Base-by-base conservation (phyloP, 805 yeast species). In the Suhomyces prunicola region DNA sequence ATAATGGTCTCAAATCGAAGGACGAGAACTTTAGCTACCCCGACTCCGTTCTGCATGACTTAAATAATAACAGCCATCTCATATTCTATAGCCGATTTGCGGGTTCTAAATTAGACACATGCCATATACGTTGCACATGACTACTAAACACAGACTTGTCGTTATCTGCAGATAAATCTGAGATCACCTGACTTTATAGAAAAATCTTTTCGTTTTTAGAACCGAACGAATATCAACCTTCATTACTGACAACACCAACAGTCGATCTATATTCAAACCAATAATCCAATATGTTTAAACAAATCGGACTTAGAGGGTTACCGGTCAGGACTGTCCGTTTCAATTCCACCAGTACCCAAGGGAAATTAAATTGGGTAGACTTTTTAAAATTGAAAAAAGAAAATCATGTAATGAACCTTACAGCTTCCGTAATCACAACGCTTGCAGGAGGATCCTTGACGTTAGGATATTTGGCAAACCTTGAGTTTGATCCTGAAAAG, bases 401-500 rank as follows among this genome's bases (percentile, higher is more conserved):
- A 59, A 89, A 89, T 66, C 85, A 94, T 58, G 72, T 82, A 47
- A 73, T 88, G 57, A 89, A 91, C 64, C 68, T 83, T 10, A 82
- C 77, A 1, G 79, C 92, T 1, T 88, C 97, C 1, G 74, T 82
- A 2, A 65, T 85, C 50, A 84, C 96, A 3, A 87, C 92, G 0
- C 50, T 88, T 8, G 61, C 79, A 6, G 90, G 96, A 1, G 82
- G 89, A 22, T 74, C 78, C 12, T 64, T 79, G 5, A 86, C 97
- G 1, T 88, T 92, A 83, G 82, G 82, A 0, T 86, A 84, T 66
- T 76, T 92, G 49, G 85, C 97, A 27, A 87, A 88, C 60, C 75
- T 88, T 59, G 94, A 90, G 65, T 83, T 94, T 55, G 97, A 93
- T 67, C 88, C 93, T 36, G 90, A 96, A 44, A 89, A 90, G 67